Conservation (phyloP, 176 grass and related monocot species). For the Metroxylon sagu region DNA sequence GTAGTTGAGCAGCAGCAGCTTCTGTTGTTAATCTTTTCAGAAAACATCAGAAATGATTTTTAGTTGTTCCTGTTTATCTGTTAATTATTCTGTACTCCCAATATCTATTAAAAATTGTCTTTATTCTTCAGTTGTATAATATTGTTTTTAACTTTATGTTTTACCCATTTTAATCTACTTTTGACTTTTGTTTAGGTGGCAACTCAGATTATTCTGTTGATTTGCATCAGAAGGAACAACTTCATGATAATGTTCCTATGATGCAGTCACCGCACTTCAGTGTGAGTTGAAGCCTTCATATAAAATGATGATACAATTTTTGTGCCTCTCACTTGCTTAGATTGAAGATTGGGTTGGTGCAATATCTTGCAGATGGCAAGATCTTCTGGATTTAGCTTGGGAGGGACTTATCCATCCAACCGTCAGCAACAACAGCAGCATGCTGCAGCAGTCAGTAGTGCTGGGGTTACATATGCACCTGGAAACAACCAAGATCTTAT, state of each 20-base stretch:
- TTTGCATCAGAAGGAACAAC: constrained; percentile 95
- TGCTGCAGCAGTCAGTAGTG: constrained; percentile 55
- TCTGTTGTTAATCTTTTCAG: too few species aligned
- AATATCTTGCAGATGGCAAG: constrained; percentile 54
- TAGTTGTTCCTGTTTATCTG: too few species aligned
- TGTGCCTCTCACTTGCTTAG: too few species aligned
- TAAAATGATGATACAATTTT: too few species aligned
- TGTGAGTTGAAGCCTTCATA: constrained; percentile 29
- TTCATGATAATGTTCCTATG: constrained; percentile 73
- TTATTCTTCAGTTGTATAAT: too few species aligned
- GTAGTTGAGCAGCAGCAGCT: too few species aligned
- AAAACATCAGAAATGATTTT: too few species aligned
- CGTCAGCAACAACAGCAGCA: constrained; percentile 83
- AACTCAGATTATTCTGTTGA: constrained; percentile 78
- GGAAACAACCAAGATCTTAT: constrained; percentile 27
- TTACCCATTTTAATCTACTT: neutral
- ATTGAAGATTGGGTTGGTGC: neutral
- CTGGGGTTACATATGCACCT: constrained; percentile 27
- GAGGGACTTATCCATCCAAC: constrained; percentile 55
- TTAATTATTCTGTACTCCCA: too few species aligned
- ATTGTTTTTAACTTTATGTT: too few species aligned
- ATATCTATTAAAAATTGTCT: too few species aligned
- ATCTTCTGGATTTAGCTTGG: constrained; percentile 84
- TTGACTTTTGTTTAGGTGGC: constrained; percentile 40
- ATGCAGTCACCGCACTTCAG: constrained; percentile 80